phyloP scores from a whole-genome alignment of 345 rosid genomes.

The Jatropha curcas region DNA sequence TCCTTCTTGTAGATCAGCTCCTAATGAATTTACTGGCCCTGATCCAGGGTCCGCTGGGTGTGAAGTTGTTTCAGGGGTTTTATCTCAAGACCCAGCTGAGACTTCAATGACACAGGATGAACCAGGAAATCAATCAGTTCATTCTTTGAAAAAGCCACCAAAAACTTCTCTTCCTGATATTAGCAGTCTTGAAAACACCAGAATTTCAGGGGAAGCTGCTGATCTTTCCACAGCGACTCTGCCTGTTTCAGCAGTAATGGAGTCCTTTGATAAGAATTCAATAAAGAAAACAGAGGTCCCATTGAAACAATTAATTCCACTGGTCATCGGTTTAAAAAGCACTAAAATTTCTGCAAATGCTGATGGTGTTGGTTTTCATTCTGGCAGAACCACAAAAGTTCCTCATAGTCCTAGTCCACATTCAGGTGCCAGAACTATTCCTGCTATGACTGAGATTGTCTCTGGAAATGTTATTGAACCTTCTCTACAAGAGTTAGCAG shows the following conservation, averaged over 20 bases:
- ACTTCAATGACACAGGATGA: constrained; percentile 12
- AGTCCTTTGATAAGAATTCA: constrained; percentile 13
- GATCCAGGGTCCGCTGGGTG: constrained; percentile 14
- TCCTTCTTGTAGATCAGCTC: constrained; percentile 4
- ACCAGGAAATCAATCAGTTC: constrained; percentile 5
- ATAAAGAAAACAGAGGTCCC: constrained; percentile 10
- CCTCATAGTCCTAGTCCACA: background rate
- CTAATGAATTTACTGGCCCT: constrained; percentile 18
- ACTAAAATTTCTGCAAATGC: constrained; percentile 12
- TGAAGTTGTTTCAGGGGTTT: constrained; percentile 3
- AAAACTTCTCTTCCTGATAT: constrained; percentile 21
- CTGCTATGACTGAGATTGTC: background rate
- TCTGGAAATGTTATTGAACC: background rate
- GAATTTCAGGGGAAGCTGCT: constrained; percentile 4
- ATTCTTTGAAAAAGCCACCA: constrained; percentile 14
- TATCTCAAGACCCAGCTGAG: constrained; percentile 15
- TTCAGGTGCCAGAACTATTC: background rate
- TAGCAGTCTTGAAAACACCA: constrained; percentile 5
- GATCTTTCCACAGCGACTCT: constrained; percentile 10
- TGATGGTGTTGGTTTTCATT: constrained; percentile 16
- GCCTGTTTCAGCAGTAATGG: constrained; percentile 9
- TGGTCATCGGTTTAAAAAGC: background rate
- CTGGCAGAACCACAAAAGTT: background rate
- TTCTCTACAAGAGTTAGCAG: constrained; percentile 1
- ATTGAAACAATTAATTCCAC: constrained; percentile 5